A percentile compares a stretch with the other conserved stretches of the same genome.
Evolutionary conservation across 495 filamentous ascomycete genomes (phyloP).

Genomic region (Staphylotrichum tortipilum): DNA sequence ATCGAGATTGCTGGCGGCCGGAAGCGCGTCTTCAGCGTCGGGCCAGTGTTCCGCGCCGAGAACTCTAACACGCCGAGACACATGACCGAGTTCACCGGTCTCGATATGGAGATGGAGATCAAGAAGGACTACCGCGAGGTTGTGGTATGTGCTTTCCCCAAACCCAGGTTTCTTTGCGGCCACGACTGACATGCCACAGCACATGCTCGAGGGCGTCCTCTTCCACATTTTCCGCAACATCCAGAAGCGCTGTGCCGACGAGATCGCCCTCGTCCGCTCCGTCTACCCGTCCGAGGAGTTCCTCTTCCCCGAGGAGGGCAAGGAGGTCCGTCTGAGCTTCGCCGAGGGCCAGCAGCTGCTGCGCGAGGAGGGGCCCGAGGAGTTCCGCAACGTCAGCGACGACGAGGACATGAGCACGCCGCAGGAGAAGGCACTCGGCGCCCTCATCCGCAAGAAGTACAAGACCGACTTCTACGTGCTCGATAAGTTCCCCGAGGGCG

Average conservation of each 20-base stretch:
- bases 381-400: slow-evolving; percentile 56
- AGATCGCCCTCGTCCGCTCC: slow-evolving; percentile 61
- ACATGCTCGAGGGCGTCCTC: slow-evolving; percentile 74
- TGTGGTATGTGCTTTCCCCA: slow-evolving; percentile 23
- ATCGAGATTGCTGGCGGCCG: slow-evolving; percentile 90
- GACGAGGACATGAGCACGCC: slow-evolving; percentile 76
- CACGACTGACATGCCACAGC: slow-evolving; percentile 3
- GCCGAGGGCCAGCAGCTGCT: slow-evolving; percentile 76
- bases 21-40: slow-evolving; percentile 81
- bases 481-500: slow-evolving; percentile 79
- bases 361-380: slow-evolving; percentile 67
- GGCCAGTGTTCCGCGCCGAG: slow-evolving; percentile 87
- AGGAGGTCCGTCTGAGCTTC: slow-evolving; percentile 76
- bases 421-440: slow-evolving; percentile 84
- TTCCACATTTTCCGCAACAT: slow-evolving; percentile 68
- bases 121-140: slow-evolving; percentile 84
- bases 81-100: slow-evolving; percentile 93
- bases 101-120: slow-evolving; percentile 97
- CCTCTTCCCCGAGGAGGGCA: slow-evolving; percentile 50
- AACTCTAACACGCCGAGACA: slow-evolving; percentile 95
- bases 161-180: too few relatives aligned
- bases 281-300: slow-evolving; percentile 52
- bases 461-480: slow-evolving; percentile 86
- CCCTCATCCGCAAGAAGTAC: slow-evolving; percentile 75
- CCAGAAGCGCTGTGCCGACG: slow-evolving; percentile 49